Evolutionary conservation across 768 basidiomycete genomes (phyloP), one percentile per base, ranked within the genome.

Genomic region (Termitomyces titanicus): DNA sequence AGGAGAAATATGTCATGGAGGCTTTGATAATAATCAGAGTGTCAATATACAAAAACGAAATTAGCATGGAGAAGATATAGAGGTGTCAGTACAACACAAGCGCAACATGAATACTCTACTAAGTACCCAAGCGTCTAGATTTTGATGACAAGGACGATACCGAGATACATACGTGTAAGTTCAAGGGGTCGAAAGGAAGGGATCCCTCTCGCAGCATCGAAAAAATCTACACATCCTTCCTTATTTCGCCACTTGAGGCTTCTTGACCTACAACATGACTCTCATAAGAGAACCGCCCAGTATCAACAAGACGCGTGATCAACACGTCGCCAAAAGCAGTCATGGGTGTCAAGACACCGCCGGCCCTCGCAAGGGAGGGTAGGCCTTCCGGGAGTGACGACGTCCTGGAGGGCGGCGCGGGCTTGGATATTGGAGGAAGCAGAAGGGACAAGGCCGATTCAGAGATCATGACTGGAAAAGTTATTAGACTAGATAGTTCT

Each of bases 331-430:
- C 94, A 54, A 96, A 79, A 1, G 90, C 94, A 4, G 82, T 84
- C 69, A 87, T 82, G 0, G 94, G 87, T 2, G 95, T 98, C 47
- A 97, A 73, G 2, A 94, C 70, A 1, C 95, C 94, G 12, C 94
- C 94, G 44, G 75, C 68, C 47, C 72, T 74, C 3, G 80, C 85
- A 7, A 86, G 66, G 1, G 74, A 60, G 0, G 92, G 81, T 2
- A 94, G 79, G 1, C 55, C 64, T 4, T 72, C 66, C 15, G 72
- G 75, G 17, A 79, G 72, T 22, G 63, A 56, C 10, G 63, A 56
- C 10, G 58, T 55, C 10, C 53, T 52, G 7, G 61, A 54, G 35
- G 51, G 20, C 18, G 60, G 24, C 7, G 54, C 22, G 2, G 58
- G 27, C 35, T 66, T 60, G 22, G 72, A 71, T 24, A 60, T 57